Conservation (phyloP, 2,329 filamentous ascomycete species). For the Simplicillium sp. region DNA sequence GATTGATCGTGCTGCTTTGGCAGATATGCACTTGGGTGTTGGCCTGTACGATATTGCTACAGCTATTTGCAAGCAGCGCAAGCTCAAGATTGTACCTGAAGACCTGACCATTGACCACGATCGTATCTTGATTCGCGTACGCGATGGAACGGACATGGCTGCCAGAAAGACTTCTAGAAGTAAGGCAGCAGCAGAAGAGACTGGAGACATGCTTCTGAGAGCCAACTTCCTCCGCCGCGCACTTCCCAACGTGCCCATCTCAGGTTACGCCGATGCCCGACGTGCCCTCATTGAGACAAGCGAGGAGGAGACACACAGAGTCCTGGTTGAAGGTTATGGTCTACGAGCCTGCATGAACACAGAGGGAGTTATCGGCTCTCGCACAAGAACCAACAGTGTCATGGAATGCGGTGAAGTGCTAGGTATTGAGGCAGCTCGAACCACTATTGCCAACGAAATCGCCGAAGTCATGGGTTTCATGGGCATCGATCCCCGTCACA, state of each 20-base stretch:
- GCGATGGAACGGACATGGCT: constrained; percentile 41
- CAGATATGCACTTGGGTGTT: constrained; percentile 75
- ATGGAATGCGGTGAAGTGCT: constrained; percentile 83
- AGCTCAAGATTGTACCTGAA: constrained; percentile 62
- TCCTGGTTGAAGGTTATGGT: constrained; percentile 92
- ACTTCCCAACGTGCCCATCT: constrained; percentile 76
- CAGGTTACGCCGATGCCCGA: constrained; percentile 76
- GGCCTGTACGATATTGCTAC: constrained; percentile 61
- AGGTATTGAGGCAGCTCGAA: constrained; percentile 88
- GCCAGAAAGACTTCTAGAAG: constrained; percentile 36
- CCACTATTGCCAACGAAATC: constrained; percentile 85
- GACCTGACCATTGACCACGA: constrained; percentile 54
- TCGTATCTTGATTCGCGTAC: constrained; percentile 65
- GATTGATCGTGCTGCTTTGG: constrained; percentile 70
- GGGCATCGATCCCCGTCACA: constrained; percentile 94
- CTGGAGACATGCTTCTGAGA: constrained; percentile 53
- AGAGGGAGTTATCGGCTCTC: constrained; percentile 73
- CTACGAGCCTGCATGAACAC: constrained; percentile 86
- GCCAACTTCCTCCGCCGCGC: constrained; percentile 78
- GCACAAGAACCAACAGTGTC: constrained; percentile 72
- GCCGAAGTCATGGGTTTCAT: constrained; percentile 82
- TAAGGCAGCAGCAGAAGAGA: constrained; percentile 32
- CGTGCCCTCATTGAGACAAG: constrained; percentile 85
- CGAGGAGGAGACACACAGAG: constrained; percentile 57
- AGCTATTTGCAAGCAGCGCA: constrained; percentile 72